Evolutionary conservation across 371 early-diverging fungal genomes (phyloP).

Genomic region (Chytridium lagenaria): DNA sequence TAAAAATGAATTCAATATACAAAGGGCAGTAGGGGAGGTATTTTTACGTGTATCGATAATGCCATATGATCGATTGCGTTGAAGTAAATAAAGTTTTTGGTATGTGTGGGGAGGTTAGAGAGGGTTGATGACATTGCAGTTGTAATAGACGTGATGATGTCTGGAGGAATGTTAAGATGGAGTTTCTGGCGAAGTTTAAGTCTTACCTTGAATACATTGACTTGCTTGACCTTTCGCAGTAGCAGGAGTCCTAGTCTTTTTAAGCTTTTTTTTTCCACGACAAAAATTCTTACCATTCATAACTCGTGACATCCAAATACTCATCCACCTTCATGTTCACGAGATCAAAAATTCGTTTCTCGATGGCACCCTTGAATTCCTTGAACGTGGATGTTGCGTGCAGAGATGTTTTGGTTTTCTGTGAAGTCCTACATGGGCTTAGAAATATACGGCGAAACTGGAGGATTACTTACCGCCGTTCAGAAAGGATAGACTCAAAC

Average conservation of each 20-base stretch:
- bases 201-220: slow-evolving; percentile 65
- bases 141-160: neutral
- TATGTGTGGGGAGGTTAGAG: slow-evolving; percentile 72
- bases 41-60: slow-evolving; percentile 65
- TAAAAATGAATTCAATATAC: slow-evolving; percentile 35
- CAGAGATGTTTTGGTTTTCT: slow-evolving; percentile 62
- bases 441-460: slow-evolving; percentile 20
- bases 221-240: slow-evolving; percentile 58
- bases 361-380: slow-evolving; percentile 73
- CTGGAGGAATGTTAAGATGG: neutral
- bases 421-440: slow-evolving; percentile 24
- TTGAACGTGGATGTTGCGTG: slow-evolving; percentile 75
- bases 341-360: slow-evolving; percentile 80
- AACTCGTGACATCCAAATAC: slow-evolving; percentile 79
- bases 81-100: slow-evolving; percentile 74
- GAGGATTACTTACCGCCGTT: slow-evolving; percentile 56
- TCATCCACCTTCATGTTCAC: slow-evolving; percentile 83
- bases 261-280: too few relatives aligned
- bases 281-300: slow-evolving; percentile 68
- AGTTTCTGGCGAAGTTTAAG: neutral
- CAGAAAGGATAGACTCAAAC: slow-evolving; percentile 78
- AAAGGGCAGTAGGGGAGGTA: neutral
- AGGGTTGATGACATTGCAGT: slow-evolving; percentile 71
- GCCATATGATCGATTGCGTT: slow-evolving; percentile 80
- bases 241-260: slow-evolving; percentile 32